Base-by-base conservation (phyloP, 2,329 filamentous ascomycete genomes). In the Ophiognomonia clavigignenti-juglandacearum region DNA sequence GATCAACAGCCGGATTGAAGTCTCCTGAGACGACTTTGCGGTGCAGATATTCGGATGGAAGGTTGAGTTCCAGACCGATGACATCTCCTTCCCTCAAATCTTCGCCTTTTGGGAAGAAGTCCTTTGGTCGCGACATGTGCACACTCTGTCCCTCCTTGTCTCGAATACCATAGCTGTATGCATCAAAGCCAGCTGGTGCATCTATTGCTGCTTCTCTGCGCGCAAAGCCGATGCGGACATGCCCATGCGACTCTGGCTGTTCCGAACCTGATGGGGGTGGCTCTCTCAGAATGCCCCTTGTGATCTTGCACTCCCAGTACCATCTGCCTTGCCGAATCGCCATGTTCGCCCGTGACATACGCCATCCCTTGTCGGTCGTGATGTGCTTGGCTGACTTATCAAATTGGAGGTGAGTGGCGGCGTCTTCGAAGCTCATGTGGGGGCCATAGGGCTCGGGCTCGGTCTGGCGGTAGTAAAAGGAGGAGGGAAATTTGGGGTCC, bases 221-320 rank as follows among this genome's bases (percentile, higher is more conserved):
- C 3, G 87, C 86, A 72, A 89, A 97, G 4, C 95, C 95, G 62
- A 97, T 80, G 7, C 93, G 86, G 20, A 97, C 84, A 61, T 77
- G 87, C 59, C 73, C 77, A 36, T 72, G 74, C 43, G 75, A 72
- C 24, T 74, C 69, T 14, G 67, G 61, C 38, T 71, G 74, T 27
- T 64, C 64, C 6, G 72, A 70, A 3, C 64, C 61, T 9, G 70
- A 65, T 38, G 66, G 66, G 7, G 62, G 56, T 35, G 62, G 58
- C 8, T 62, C 62, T 41, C 66, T 65, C 3, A 79, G 71, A 35
- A 88, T 82, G 29, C 93, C 93, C 54, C 83, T 82, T 9, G 91
- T 84, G 45, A 98, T 82, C 60, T 87, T 91, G 65, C 92, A 90
- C 67, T 98, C 93, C 74, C 90, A 98, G 65, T 95, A 98, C 74